Evolutionary conservation across 2,329 filamentous ascomycete genomes (phyloP).

Genomic region (Colletotrichum sp.): DNA sequence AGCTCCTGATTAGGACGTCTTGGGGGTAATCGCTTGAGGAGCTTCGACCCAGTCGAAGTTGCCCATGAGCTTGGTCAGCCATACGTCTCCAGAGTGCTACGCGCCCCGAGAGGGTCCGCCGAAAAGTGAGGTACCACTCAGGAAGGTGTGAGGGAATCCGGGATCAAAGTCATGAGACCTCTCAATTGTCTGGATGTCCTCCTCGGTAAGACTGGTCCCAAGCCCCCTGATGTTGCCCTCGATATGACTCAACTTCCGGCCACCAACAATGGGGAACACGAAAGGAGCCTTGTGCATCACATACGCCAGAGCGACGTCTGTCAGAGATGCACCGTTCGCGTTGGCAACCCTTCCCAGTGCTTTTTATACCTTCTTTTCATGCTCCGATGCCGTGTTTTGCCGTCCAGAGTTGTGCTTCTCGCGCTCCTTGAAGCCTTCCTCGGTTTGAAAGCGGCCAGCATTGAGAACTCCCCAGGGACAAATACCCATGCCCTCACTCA

Average conservation of each 20-base stretch:
- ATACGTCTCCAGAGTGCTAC: not conserved
- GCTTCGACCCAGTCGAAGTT: not conserved
- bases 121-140: not conserved
- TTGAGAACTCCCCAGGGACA: conserved; percentile 65
- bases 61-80: not conserved
- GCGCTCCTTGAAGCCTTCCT: conserved; percentile 4
- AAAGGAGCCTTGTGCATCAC: conserved; percentile 64
- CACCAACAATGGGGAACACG: conserved; percentile 66
- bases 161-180: conserved; percentile 53
- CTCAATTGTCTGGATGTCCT: conserved; percentile 64
- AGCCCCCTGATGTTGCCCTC: conserved; percentile 65
- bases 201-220: conserved; percentile 50
- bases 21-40: not conserved
- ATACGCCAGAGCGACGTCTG: conserved; percentile 57
- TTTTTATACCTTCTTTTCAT: not conserved
- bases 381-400: not conserved
- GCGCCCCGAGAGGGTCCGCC: not conserved
- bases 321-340: not conserved
- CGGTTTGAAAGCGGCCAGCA: conserved; percentile 52
- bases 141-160: not conserved
- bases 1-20: not conserved
- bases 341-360: not conserved
- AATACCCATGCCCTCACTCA: conserved; percentile 51
- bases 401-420: not conserved
- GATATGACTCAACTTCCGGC: conserved; percentile 64